Base-by-base conservation (phyloP, 192 early-diverging fungal species). In the Backusella tarrabulga region DNA sequence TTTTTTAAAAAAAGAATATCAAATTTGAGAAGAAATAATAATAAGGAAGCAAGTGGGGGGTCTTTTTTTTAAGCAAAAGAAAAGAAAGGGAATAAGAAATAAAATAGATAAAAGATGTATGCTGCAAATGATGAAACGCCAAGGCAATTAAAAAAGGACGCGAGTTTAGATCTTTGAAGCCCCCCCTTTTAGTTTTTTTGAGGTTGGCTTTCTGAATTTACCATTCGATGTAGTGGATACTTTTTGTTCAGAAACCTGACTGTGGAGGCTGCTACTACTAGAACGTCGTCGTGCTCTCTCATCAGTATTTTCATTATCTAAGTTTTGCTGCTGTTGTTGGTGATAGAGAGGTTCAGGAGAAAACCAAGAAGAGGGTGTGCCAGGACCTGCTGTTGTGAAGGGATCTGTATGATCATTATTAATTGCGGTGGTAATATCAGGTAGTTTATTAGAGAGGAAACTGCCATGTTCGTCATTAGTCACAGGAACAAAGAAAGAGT, bases 301-400 rank as follows among this genome's bases (percentile, higher is more conserved):
- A 63, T 26, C 12, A 29, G 26, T 63, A 63, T 63, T 3, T 63
- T 63, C 56, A 11, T 26, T 63, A 11, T 63, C 56, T 3, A 26
- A 63, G 11, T 23, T 56, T 21, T 63, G 56, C 4, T 63, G 26
- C n/a, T 50, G 46, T n/a, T 50, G 46, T n/a, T 35, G 36, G 11
- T 38, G 17, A 35, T 70, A 40, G 36, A 50, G 68, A 70, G 68
- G 34, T 70, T 70, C 68, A 23, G 68, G 68, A 5, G 68, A 70
- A 40, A 70, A 36, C 68, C 68, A 70, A 21, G 68, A 70, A 70
- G 68, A 70, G 38, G 68, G 68, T 21, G 68, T 70, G 5, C 35
- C 34, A 38, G 68, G 38, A 38, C 68, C 68, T 21, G 32, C 36
- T n/a, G 36, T 12, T 41, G 21, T 70, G 21, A 21, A 23, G 34